phyloP scores from a whole-genome alignment of 805 yeast species.

The Candida golubevii region DNA sequence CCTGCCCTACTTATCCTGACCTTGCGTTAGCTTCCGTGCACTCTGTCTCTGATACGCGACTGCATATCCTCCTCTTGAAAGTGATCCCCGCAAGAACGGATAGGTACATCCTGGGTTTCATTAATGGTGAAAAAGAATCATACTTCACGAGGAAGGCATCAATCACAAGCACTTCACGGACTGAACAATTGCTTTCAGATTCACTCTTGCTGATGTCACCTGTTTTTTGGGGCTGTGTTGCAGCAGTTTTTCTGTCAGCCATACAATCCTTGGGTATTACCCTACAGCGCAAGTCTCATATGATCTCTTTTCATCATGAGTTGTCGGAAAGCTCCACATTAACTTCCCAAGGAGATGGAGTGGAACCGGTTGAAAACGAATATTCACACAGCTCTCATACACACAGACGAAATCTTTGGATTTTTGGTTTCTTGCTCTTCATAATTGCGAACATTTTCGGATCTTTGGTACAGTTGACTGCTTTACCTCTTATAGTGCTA shows the following conservation, averaged over 20 bases:
- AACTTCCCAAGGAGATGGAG: slow-evolving; percentile 9
- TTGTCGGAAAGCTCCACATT: slow-evolving; percentile 11
- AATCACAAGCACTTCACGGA: no score
- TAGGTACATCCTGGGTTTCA: no score
- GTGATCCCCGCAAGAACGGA: no score
- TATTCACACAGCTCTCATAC: slow-evolving; percentile 23
- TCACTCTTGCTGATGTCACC: slow-evolving; percentile 3
- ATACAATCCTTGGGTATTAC: slow-evolving; percentile 80
- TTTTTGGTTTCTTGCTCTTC: slow-evolving; percentile 67
- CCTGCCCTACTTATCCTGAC: no score
- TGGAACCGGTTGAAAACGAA: slow-evolving; percentile 5
- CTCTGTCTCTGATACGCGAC: no score
- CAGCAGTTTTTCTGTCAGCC: slow-evolving; percentile 72
- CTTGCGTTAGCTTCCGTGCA: no score
- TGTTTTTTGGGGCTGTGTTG: slow-evolving; percentile 49
- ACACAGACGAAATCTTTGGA: slow-evolving; percentile 61
- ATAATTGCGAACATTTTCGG: slow-evolving; percentile 74
- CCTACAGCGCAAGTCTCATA: slow-evolving; percentile 73
- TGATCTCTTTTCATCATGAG: slow-evolving; percentile 23
- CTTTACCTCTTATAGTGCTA: slow-evolving; percentile 73
- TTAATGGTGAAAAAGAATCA: no score
- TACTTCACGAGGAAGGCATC: no score
- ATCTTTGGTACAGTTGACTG: slow-evolving; percentile 75
- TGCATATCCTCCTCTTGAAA: no score
- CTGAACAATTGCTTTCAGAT: no score